Conservation (phyloP, 306 rosid species). For the Cucumis cinereus region DNA sequence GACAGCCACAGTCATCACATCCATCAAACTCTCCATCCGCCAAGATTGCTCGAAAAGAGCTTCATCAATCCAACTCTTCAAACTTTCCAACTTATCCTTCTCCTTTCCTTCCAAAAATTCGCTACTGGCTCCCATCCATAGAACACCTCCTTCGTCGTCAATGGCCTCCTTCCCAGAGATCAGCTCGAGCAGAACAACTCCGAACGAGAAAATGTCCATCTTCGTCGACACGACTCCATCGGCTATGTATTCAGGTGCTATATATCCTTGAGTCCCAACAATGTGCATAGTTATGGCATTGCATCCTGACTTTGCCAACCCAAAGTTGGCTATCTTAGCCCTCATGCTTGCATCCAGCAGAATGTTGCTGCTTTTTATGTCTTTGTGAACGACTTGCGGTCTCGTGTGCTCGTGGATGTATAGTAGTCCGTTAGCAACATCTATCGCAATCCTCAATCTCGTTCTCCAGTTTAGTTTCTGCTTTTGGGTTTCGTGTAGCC, state of each 20-base stretch:
- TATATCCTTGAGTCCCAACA: conserved; percentile 93
- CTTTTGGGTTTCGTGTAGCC: conserved; percentile 40
- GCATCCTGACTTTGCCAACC: conserved; percentile 74
- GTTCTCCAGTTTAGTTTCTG: conserved; percentile 52
- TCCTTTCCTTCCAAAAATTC: conserved; percentile 34
- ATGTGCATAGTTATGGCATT: conserved; percentile 97
- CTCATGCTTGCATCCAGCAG: conserved; percentile 69
- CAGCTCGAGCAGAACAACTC: conserved; percentile 75
- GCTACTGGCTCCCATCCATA: conserved; percentile 34
- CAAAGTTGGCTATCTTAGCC: conserved; percentile 91
- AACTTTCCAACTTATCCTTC: conserved; percentile 36
- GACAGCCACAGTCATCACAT: conserved; percentile 40
- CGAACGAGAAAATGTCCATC: conserved; percentile 86
- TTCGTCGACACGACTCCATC: conserved; percentile 81
- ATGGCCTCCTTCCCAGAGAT: conserved; percentile 56
- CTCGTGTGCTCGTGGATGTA: conserved; percentile 97
- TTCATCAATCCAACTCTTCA: conserved; percentile 53
- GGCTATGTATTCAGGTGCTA: conserved; percentile 72
- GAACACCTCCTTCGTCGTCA: conserved; percentile 38
- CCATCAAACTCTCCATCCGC: conserved; percentile 51
- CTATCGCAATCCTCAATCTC: conserved; percentile 57
- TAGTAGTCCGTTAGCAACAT: conserved; percentile 79
- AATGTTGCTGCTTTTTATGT: conserved; percentile 85
- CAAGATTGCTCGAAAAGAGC: conserved; percentile 31
- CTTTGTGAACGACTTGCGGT: conserved; percentile 87